Conservation (phyloP, 768 basidiomycete genomes). For the Dentipellis fragilis region DNA sequence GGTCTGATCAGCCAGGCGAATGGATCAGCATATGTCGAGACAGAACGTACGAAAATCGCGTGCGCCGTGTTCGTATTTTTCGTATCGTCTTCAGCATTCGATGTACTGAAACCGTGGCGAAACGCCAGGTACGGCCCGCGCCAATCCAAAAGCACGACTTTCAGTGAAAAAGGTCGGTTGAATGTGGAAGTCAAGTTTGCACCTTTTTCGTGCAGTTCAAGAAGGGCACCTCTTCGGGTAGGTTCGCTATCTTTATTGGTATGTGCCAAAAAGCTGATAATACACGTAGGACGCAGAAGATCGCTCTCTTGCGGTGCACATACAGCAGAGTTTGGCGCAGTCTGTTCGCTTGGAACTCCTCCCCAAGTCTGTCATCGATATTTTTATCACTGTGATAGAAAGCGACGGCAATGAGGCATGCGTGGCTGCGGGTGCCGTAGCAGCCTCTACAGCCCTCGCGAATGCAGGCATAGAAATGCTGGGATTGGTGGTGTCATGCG, state of each 20-base stretch:
- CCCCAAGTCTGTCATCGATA: slow-evolving; percentile 91
- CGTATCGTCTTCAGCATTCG: slow-evolving; percentile 6
- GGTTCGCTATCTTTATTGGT: slow-evolving; percentile 17
- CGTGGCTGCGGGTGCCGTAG: slow-evolving; percentile 77
- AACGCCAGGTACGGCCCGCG: slow-evolving; percentile 67
- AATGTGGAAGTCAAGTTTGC: slow-evolving; percentile 97
- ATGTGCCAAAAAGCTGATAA: neutral
- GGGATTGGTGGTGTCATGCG: slow-evolving; percentile 78
- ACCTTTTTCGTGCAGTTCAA: slow-evolving; percentile 75
- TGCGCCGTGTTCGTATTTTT: slow-evolving; percentile 69
- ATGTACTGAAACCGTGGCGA: neutral
- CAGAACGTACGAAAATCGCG: slow-evolving; percentile 83
- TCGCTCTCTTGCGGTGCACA: slow-evolving; percentile 67
- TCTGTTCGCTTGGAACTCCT: slow-evolving; percentile 80
- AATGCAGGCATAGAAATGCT: slow-evolving; percentile 89
- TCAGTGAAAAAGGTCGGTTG: slow-evolving; percentile 79
- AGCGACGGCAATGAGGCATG: slow-evolving; percentile 88
- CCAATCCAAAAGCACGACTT: slow-evolving; percentile 69
- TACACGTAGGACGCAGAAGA: slow-evolving; percentile 83
- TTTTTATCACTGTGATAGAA: slow-evolving; percentile 85
- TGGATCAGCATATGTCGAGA: slow-evolving; percentile 95
- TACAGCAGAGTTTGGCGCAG: slow-evolving; percentile 79
- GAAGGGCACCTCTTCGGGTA: slow-evolving; percentile 83
- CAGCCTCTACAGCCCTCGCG: slow-evolving; percentile 84
- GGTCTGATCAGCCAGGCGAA: slow-evolving; percentile 90